Conservation (phyloP, 192 early-diverging fungal species). For the Coemansia sp. region DNA sequence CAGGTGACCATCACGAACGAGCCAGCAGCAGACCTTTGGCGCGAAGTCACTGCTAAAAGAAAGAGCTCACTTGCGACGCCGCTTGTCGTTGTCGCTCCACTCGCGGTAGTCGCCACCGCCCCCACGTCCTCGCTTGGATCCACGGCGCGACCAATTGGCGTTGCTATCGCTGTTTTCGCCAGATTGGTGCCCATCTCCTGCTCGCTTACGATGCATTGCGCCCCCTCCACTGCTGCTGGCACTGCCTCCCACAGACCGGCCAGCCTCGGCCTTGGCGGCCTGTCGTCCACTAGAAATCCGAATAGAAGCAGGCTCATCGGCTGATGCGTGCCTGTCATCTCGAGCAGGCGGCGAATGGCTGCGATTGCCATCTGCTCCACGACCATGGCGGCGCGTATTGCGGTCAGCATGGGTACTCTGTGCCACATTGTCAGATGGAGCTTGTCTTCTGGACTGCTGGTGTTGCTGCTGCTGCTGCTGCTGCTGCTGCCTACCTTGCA, state of each 20-base stretch:
- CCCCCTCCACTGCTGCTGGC: background rate
- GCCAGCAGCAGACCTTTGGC: background rate
- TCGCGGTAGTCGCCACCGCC: conserved; percentile 22
- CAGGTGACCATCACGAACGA: conserved; percentile 1
- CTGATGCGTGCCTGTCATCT: background rate
- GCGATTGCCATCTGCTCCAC: conserved; percentile 6
- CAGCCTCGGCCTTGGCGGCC: background rate
- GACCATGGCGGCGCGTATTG: conserved; percentile 11
- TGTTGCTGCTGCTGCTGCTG: conserved; percentile 16
- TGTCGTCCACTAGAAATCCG: conserved; percentile 18
- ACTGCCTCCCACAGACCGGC: background rate
- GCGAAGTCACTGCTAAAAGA: background rate
- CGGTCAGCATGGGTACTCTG: conserved; percentile 9
- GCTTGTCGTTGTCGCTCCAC: conserved; percentile 26
- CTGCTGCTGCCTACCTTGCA: background rate
- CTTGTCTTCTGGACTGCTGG: conserved; percentile 10
- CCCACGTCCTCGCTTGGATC: conserved; percentile 20
- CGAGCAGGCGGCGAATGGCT: background rate
- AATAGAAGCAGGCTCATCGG: background rate
- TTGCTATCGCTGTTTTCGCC: conserved; percentile 7
- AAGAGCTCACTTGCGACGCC: conserved; percentile 16
- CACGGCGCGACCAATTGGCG: conserved; percentile 17
- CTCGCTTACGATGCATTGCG: conserved; percentile 12
- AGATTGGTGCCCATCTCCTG: background rate
- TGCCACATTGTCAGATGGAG: background rate